These are phyloP conservation scores for Erigeron canadensis DNA, from an alignment of 129 eudicot genomes.

Conservation along the genomic window DNA sequence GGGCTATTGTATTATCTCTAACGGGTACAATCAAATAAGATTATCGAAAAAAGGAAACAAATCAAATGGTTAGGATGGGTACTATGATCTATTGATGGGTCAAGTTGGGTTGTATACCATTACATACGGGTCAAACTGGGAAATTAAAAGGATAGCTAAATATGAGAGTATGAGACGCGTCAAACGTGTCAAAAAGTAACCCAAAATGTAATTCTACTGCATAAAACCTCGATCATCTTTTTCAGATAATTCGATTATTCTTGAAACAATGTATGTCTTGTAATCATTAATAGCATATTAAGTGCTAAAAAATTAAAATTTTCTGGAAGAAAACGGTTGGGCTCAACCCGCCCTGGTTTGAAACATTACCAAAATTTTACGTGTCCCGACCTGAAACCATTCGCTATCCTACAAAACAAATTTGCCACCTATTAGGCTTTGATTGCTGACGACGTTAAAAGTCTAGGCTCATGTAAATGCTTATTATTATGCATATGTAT, in stretches of 20 bases:
- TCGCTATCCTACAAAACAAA: too few relatives aligned
- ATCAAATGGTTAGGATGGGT: neutral
- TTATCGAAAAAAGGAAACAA: neutral
- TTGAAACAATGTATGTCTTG: neutral
- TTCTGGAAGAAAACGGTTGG: neutral
- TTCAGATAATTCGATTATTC: too few relatives aligned
- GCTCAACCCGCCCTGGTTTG: neutral
- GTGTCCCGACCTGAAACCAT: neutral
- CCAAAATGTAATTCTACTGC: too few relatives aligned
- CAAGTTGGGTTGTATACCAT: neutral
- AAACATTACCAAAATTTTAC: neutral
- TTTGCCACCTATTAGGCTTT: neutral
- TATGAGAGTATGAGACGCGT: neutral
- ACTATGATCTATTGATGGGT: neutral
- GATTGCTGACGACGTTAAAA: neutral
- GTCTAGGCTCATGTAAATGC: neutral
- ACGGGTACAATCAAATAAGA: neutral
- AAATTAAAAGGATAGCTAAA: neutral
- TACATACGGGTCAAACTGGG: too few relatives aligned
- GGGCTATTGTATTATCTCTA: neutral
- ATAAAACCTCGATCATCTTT: too few relatives aligned
- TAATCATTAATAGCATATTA: neutral
- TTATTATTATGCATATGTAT: neutral
- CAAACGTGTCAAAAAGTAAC: neutral
- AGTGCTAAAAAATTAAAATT: neutral